Percentiles rank a stretch among this genome's conserved stretches.
phyloP scores from a whole-genome alignment of 2,329 filamentous ascomycete species.

The Colletotrichum sp. region DNA sequence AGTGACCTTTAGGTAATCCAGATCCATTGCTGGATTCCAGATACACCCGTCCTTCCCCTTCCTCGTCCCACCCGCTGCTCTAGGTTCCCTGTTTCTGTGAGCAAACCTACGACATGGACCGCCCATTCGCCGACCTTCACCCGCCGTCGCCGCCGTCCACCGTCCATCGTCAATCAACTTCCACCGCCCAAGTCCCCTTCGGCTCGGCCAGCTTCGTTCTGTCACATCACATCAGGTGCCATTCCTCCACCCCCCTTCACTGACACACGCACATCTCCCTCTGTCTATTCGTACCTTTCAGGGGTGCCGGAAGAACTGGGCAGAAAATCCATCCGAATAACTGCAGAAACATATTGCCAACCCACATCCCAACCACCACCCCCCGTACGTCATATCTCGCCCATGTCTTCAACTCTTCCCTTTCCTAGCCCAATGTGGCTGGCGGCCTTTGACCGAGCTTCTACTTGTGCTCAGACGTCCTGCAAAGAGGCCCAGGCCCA shows the following conservation, averaged over 20 bases:
- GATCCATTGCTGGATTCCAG: constrained; percentile 4
- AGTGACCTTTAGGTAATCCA: background rate
- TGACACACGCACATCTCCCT: background rate
- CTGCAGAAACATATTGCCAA: background rate
- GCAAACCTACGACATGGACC: background rate
- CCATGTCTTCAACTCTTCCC: background rate
- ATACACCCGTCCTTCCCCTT: background rate
- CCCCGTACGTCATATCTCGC: constrained; percentile 16
- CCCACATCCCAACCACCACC: background rate
- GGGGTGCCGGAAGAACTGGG: background rate
- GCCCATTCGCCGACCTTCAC: background rate
- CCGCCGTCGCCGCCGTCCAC: background rate
- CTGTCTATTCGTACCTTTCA: background rate
- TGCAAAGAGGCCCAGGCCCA: constrained; percentile 3
- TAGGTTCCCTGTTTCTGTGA: background rate
- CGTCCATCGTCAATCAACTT: background rate
- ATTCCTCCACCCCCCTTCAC: background rate
- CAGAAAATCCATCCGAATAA: constrained; percentile 2
- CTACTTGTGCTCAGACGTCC: constrained; percentile 8
- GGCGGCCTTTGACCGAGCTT: constrained; percentile 18
- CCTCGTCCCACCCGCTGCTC: background rate
- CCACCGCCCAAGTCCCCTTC: background rate
- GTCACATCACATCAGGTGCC: background rate
- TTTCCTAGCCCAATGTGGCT: background rate
- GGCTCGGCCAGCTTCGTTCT: background rate